phyloP scores from a whole-genome alignment of 2,329 filamentous ascomycete species.

The Fusarium neocosmosporiellum region DNA sequence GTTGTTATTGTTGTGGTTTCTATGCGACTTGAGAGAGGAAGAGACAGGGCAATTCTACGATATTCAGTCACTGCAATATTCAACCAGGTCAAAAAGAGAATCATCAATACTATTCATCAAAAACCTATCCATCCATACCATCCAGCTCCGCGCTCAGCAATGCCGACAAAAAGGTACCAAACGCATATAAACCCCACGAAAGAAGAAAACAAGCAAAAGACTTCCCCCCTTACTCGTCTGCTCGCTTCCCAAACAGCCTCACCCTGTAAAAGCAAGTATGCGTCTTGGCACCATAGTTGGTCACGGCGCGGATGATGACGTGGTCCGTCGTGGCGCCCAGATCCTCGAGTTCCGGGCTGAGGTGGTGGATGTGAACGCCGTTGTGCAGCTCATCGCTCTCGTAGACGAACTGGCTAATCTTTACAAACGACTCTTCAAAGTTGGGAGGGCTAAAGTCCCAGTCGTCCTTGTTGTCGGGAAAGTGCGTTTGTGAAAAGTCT shows the following conservation, averaged over 20 bases:
- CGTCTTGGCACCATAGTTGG: slow-evolving; percentile 67
- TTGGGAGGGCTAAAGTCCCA: slow-evolving; percentile 46
- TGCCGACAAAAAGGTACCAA: slow-evolving; percentile 5
- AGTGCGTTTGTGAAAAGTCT: slow-evolving; percentile 57
- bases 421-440: slow-evolving; percentile 59
- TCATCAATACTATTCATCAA: slow-evolving; percentile 15
- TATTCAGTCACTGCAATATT: not conserved
- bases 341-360: slow-evolving; percentile 62
- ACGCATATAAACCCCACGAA: slow-evolving; percentile 11
- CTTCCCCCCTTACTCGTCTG: not conserved
- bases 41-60: not conserved
- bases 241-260: slow-evolving; percentile 61
- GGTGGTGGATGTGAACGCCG: slow-evolving; percentile 63
- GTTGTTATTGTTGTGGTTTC: not conserved
- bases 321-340: slow-evolving; percentile 62
- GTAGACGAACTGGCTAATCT: slow-evolving; percentile 68
- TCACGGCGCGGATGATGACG: slow-evolving; percentile 65
- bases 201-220: slow-evolving; percentile 15
- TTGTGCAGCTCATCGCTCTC: slow-evolving; percentile 56
- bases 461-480: slow-evolving; percentile 47
- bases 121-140: slow-evolving; percentile 20
- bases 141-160: slow-evolving; percentile 33
- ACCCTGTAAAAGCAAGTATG: slow-evolving; percentile 76
- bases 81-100: not conserved
- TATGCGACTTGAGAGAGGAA: not conserved